Evolutionary conservation across 2,329 filamentous ascomycete genomes (phyloP).

Genomic region (Gnomoniopsis sp.): DNA sequence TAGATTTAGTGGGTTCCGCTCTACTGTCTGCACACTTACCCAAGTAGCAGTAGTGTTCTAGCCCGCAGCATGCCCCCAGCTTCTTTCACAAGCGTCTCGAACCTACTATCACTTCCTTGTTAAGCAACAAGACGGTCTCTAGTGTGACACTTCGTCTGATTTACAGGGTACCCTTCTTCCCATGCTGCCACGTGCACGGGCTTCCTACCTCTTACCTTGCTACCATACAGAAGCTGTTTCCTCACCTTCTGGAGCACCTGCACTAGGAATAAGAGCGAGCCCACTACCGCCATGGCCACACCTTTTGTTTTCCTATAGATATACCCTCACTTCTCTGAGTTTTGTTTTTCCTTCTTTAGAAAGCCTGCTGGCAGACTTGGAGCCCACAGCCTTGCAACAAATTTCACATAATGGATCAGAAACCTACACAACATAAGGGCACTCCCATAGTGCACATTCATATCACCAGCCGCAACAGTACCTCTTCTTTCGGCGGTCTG

Average conservation of each 20-base stretch:
- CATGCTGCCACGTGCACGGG: neutral
- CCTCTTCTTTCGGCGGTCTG: neutral
- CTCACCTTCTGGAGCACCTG: neutral
- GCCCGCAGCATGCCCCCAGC: neutral
- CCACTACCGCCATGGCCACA: neutral
- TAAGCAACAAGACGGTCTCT: neutral
- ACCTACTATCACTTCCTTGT: neutral
- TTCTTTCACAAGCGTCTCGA: neutral
- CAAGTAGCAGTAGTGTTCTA: no score
- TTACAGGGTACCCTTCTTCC: neutral
- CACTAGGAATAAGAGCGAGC: neutral
- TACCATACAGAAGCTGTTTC: neutral
- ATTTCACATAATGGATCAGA: neutral
- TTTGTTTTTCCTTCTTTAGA: neutral
- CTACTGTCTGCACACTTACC: no score
- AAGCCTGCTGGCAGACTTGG: neutral
- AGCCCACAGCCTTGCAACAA: neutral
- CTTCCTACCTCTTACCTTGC: no score
- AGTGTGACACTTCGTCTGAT: slow-evolving; percentile 13
- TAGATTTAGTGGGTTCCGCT: no score
- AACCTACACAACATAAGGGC: neutral
- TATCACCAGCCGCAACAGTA: neutral
- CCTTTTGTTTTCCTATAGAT: neutral
- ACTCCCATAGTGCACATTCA: neutral
- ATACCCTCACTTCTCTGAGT: no score